These are phyloP conservation scores for Nemania sp. DNA, from an alignment of 2,329 filamentous ascomycete species.

Conservation along the genomic window DNA sequence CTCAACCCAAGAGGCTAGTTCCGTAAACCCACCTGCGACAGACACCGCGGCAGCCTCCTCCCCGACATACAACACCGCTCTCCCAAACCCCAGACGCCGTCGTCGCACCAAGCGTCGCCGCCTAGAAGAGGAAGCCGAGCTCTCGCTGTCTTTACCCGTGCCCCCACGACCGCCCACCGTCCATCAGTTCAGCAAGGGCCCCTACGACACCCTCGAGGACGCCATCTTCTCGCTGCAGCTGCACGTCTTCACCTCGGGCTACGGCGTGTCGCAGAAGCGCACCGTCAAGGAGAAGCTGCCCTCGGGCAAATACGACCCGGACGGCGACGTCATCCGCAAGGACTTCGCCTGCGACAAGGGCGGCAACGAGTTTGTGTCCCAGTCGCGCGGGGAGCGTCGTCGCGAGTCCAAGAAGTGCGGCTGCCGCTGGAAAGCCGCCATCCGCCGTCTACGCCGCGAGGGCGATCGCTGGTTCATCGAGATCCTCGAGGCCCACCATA, in stretches of 20 bases:
- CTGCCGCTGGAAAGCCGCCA: slow-evolving; percentile 47
- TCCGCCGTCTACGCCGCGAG: slow-evolving; percentile 48
- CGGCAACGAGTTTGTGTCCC: slow-evolving; percentile 49
- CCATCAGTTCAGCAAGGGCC: slow-evolving; percentile 45
- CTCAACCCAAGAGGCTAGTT: neutral
- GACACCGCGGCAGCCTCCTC: neutral
- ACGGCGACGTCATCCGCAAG: slow-evolving; percentile 47
- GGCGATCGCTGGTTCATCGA: slow-evolving; percentile 50
- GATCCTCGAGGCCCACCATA: slow-evolving; percentile 45
- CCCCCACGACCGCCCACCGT: slow-evolving; percentile 35
- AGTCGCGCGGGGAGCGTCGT: slow-evolving; percentile 48
- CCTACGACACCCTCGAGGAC: slow-evolving; percentile 47
- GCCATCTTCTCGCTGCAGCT: slow-evolving; percentile 49
- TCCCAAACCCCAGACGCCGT: slow-evolving; percentile 24
- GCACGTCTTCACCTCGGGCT: slow-evolving; percentile 50
- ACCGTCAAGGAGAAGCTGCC: slow-evolving; percentile 50
- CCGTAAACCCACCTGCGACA: slow-evolving; percentile 16
- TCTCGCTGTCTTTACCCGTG: slow-evolving; percentile 18
- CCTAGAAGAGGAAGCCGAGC: slow-evolving; percentile 25
- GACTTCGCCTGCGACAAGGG: slow-evolving; percentile 50
- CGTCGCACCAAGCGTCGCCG: slow-evolving; percentile 37
- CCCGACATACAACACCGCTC: slow-evolving; percentile 9
- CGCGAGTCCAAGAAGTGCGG: slow-evolving; percentile 49
- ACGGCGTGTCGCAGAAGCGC: slow-evolving; percentile 50
- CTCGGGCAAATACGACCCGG: slow-evolving; percentile 49